phyloP scores from a whole-genome alignment of 2,329 filamentous ascomycete species.

The Colletotrichum filicis region DNA sequence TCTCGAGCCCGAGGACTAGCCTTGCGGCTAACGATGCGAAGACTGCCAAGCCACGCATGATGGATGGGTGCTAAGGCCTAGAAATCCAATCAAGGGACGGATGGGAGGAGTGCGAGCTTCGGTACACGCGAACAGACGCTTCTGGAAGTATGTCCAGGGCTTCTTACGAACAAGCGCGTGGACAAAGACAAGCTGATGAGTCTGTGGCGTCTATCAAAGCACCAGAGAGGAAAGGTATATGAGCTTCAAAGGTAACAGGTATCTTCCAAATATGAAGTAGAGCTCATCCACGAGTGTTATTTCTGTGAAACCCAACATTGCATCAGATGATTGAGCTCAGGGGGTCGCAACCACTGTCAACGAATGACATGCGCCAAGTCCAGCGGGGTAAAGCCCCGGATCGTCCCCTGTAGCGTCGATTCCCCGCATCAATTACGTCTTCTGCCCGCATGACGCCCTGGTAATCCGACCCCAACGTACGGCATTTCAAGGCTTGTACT shows the following conservation, averaged over 20 bases:
- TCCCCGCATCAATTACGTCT: constrained; percentile 25
- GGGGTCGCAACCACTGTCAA: background rate
- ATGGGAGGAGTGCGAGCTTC: background rate
- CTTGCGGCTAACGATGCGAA: background rate
- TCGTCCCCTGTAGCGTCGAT: constrained; percentile 10
- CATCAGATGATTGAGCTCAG: constrained; percentile 11
- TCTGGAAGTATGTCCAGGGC: background rate
- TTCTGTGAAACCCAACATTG: constrained; percentile 12
- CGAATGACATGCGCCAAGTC: constrained; percentile 31
- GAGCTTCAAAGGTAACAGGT: background rate
- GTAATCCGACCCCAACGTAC: background rate
- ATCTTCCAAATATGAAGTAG: constrained; percentile 6
- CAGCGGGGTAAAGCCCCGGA: constrained; percentile 9
- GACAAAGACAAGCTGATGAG: background rate
- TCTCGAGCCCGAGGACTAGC: background rate
- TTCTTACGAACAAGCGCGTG: background rate
- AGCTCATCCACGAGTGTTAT: background rate
- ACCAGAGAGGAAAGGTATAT: background rate
- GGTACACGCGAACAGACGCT: constrained; percentile 9
- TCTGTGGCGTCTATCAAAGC: background rate
- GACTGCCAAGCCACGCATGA: constrained; percentile 19
- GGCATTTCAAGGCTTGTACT: constrained; percentile 8
- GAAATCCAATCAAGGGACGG: background rate
- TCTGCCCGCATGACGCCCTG: constrained; percentile 7
- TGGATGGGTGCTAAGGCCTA: background rate